These are phyloP conservation scores for Obelidium mucronatum DNA, from an alignment of 192 early-diverging fungal species.

Conservation along the genomic window DNA sequence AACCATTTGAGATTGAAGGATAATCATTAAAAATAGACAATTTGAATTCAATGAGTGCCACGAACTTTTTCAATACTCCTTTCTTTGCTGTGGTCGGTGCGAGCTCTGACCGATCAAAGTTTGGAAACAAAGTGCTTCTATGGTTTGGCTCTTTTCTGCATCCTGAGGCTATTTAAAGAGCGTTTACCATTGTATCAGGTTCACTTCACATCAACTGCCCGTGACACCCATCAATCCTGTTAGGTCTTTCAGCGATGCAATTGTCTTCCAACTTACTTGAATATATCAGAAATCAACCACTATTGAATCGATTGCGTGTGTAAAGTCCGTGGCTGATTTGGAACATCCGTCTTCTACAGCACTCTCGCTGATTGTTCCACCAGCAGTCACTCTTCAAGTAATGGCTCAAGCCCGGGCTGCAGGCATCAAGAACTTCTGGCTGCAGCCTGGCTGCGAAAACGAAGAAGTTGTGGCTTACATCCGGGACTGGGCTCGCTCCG, in stretches of 20 bases:
- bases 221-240: conserved; percentile 53
- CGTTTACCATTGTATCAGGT: conserved; percentile 20
- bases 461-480: conserved; percentile 58
- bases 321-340: conserved; percentile 21
- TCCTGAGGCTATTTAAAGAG: neutral
- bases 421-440: conserved; percentile 72
- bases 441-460: conserved; percentile 76
- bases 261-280: neutral
- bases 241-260: neutral
- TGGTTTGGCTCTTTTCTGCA: conserved; percentile 60
- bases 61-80: conserved; percentile 14
- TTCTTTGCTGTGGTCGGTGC: conserved; percentile 78
- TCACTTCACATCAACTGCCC: conserved; percentile 38
- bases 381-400: conserved; percentile 64
- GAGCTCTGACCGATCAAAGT: conserved; percentile 73
- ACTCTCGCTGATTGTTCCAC: conserved; percentile 77
- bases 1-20: conserved; percentile 14
- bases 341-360: conserved; percentile 43
- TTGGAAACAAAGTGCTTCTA: conserved; percentile 82
- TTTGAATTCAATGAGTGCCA: neutral
- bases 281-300: neutral
- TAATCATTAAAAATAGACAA: neutral
- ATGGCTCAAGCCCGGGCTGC: conserved; percentile 63
- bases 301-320: conserved; percentile 26
- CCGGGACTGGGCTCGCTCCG: conserved; percentile 33